Evolutionary conservation across 805 yeast genomes (phyloP).

Genomic region (Saccharomyces eubayanus): DNA sequence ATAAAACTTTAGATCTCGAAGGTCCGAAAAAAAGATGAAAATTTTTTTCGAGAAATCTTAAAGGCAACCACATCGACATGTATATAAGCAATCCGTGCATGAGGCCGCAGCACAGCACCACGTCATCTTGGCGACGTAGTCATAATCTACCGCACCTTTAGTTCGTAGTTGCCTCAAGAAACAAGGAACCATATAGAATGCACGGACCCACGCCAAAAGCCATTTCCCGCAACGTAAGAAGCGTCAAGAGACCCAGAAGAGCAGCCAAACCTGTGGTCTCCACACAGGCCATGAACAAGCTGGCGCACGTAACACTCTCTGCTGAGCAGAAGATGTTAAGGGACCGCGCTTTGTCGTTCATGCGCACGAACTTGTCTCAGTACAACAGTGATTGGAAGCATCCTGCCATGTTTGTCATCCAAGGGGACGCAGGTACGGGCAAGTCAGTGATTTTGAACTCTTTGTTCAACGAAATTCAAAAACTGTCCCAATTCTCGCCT

Average conservation of each 20-base stretch:
- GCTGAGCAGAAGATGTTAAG: slow-evolving; percentile 33
- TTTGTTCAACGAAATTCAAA: slow-evolving; percentile 37
- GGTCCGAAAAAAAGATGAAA: not conserved
- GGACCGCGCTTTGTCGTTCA: slow-evolving; percentile 26
- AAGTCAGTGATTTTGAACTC: slow-evolving; percentile 38
- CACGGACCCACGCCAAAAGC: not conserved
- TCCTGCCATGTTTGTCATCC: slow-evolving; percentile 35
- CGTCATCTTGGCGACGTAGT: not conserved
- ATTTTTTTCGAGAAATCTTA: not conserved
- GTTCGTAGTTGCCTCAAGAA: not conserved
- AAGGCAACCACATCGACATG: not conserved
- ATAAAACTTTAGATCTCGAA: not conserved
- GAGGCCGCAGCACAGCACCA: not conserved
- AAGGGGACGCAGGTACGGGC: slow-evolving; percentile 45
- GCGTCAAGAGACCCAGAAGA: not conserved
- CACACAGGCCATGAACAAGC: slow-evolving; percentile 31
- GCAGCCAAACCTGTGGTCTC: not conserved
- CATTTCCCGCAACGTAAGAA: not conserved
- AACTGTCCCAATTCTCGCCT: slow-evolving; percentile 12
- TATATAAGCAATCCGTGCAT: not conserved
- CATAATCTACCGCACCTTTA: not conserved
- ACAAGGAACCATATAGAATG: not conserved
- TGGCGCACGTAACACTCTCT: slow-evolving; percentile 32
- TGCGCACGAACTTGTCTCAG: slow-evolving; percentile 17
- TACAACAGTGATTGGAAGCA: slow-evolving; percentile 11